These are phyloP conservation scores for Malassezia obtusa DNA, from an alignment of 1,284 basidiomycete genomes.

Conservation along the genomic window DNA sequence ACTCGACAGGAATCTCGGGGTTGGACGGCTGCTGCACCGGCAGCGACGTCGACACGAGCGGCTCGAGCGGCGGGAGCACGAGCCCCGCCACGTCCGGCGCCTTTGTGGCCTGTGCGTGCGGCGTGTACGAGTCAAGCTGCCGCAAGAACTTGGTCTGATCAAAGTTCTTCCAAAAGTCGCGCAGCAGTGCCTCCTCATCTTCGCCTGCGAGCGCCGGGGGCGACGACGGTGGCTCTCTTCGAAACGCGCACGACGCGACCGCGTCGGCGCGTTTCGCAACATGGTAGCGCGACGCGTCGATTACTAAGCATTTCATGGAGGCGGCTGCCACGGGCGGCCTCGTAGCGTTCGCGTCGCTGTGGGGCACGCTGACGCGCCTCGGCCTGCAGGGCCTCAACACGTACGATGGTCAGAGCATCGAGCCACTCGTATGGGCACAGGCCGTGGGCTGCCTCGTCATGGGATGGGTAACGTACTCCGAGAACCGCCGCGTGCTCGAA, in stretches of 20 bases:
- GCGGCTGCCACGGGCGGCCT: constrained; percentile 32
- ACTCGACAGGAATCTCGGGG: constrained; percentile 21
- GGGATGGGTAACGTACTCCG: constrained; percentile 50
- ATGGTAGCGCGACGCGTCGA: not conserved
- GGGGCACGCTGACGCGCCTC: constrained; percentile 49
- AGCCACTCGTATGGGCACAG: constrained; percentile 76
- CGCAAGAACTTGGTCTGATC: constrained; percentile 3
- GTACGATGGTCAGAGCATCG: constrained; percentile 68
- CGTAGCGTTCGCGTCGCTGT: constrained; percentile 46
- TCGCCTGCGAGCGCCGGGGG: not conserved
- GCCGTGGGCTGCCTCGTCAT: constrained; percentile 82
- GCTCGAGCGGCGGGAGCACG: not conserved
- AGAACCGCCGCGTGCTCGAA: constrained; percentile 26
- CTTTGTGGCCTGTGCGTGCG: too few relatives aligned
- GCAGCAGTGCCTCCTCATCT: constrained; percentile 8
- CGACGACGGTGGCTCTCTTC: constrained; percentile 13
- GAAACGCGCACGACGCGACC: not conserved
- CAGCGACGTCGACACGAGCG: not conserved
- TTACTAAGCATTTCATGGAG: not conserved
- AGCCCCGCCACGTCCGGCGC: too few relatives aligned
- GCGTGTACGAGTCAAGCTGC: constrained; percentile 5
- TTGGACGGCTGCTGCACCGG: not conserved
- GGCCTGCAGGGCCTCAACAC: constrained; percentile 50
- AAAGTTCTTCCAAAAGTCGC: constrained; percentile 4
- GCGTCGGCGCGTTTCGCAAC: constrained; percentile 6